phyloP scores from a whole-genome alignment of 2,329 filamentous ascomycete species.

The Cladosporium sp. region DNA sequence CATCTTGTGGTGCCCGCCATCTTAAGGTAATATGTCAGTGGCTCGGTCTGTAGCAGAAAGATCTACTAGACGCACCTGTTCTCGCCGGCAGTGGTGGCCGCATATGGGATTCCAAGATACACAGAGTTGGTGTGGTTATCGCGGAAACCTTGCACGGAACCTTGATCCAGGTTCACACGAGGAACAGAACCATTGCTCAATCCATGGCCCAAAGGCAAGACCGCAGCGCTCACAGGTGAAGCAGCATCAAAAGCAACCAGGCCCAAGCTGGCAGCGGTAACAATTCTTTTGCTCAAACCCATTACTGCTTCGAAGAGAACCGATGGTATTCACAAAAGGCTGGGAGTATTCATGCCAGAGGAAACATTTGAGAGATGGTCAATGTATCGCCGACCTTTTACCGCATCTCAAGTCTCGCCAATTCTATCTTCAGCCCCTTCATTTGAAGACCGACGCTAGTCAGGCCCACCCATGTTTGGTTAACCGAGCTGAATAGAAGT shows the following conservation, averaged over 20 bases:
- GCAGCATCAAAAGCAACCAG: neutral
- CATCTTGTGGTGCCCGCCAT: constrained; percentile 31
- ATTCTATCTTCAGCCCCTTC: neutral
- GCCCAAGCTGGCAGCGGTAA: neutral
- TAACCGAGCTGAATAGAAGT: too few relatives aligned
- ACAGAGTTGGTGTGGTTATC: constrained; percentile 25
- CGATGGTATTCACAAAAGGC: too few relatives aligned
- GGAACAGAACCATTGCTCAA: neutral
- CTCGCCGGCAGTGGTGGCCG: constrained; percentile 37
- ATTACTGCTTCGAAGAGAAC: neutral
- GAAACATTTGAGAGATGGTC: neutral
- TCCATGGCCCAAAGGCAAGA: neutral
- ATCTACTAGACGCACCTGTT: constrained; percentile 28
- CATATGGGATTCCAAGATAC: constrained; percentile 39
- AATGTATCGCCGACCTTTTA: neutral
- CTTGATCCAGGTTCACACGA: constrained; percentile 6
- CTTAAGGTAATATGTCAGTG: constrained; percentile 13
- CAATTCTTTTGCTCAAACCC: neutral
- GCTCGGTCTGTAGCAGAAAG: neutral
- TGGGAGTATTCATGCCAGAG: neutral
- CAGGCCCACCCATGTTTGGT: too few relatives aligned
- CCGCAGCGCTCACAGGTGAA: neutral
- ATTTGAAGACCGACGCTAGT: neutral
- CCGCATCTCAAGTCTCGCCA: neutral
- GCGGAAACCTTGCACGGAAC: constrained; percentile 11